Evolutionary conservation across 257 asterid genomes (phyloP).

Genomic region (Solanum lycopersicoides): DNA sequence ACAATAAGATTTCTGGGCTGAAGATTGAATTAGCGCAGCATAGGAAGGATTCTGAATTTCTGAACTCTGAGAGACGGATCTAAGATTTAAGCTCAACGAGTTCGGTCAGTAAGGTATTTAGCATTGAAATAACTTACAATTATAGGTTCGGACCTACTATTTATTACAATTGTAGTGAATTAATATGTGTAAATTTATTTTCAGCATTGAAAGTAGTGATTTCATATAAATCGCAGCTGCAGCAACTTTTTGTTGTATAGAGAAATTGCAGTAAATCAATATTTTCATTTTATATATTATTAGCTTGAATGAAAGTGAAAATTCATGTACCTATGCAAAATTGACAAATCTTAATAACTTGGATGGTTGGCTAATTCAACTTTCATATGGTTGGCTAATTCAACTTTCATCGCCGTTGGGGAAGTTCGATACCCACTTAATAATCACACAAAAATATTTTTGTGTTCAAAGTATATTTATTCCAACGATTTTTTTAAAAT

Average conservation of each 20-base stretch:
- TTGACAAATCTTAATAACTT: too few relatives aligned
- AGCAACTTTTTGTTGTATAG: too few relatives aligned
- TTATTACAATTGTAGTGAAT: not conserved
- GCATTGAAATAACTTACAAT: not conserved
- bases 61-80: not conserved
- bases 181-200: not conserved
- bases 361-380: too few relatives aligned
- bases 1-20: not conserved
- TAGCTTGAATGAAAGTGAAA: not conserved
- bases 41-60: not conserved
- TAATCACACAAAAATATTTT: accelerated
- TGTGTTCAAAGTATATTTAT: not conserved
- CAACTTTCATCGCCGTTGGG: not conserved
- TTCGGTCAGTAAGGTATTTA: not conserved
- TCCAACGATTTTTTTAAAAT: not conserved
- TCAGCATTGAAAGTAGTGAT: not conserved
- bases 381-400: too few relatives aligned
- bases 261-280: not conserved
- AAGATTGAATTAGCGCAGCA: not conserved
- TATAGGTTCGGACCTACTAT: not conserved
- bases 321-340: not conserved
- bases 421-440: too few relatives aligned
- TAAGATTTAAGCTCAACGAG: not conserved
- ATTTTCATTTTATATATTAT: not conserved
- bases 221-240: not conserved